Base-by-base conservation (phyloP, 139 green algal genomes). In the Tetradesmus lagerheimii region DNA sequence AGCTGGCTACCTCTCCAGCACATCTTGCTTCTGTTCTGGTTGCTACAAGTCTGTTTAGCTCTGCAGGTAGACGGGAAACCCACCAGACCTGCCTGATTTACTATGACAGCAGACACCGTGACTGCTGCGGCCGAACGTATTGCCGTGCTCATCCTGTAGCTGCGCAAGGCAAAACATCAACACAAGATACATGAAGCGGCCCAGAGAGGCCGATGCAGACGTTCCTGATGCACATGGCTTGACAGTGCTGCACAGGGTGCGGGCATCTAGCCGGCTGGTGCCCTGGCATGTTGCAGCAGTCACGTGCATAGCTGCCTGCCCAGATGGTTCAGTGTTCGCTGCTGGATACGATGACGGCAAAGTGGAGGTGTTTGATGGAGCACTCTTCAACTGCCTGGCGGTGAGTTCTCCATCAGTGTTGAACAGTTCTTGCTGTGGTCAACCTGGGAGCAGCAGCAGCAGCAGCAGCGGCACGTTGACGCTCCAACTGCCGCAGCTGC, bases 321-420 rank as follows among this genome's bases (percentile, higher is more conserved):
- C 90, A 3, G 96, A 96, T 77, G 96, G 94, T n/a, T 93, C 92
- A 14, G 41, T 96, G 9, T 85, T 97, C 14, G 96, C 95, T 8
- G 95, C 95, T 16, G 96, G 94, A 4, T 94, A 97, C 6, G 97
- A 99, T 81, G 94, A 91, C 67, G 97, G 97, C 15, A 93, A 93
- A 53, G 84, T 99, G 18, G 97, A 99, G 93, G 81, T 99, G 2
- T 99, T 96, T 91, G 95, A 98, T 78, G 94, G 94, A 15, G 64
- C 62, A 3, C 86, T 90, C 38, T 93, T 93, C 77, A 87, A 92
- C 20, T 94, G 92, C 71, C 86, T 96, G 11, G 92, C 95, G 91
- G 95, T 97, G 77, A 81, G 89, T 50, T 0, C 0, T 34, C 64
- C 34, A 16, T 12, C 38, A 66, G 38, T 41, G 43, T 38, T 71